These are phyloP conservation scores for Chrysopogon serrulatus DNA, from an alignment of 176 grass and related monocot species.

Conservation along the genomic window DNA sequence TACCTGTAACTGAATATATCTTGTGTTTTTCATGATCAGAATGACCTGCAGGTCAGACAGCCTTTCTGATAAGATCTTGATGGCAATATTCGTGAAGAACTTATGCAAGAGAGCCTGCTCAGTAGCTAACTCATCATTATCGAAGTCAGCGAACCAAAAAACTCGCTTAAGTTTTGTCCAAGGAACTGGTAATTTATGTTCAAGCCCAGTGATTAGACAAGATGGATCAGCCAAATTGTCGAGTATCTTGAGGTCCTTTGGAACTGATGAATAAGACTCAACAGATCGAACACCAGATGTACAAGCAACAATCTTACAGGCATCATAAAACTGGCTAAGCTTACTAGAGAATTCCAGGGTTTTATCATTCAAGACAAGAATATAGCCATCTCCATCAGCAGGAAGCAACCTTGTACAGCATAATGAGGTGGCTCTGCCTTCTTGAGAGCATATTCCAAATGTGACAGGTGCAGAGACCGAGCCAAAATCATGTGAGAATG, in stretches of 20 bases:
- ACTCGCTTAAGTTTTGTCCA: conserved; percentile 59
- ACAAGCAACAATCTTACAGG: conserved; percentile 63
- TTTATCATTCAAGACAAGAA: conserved; percentile 78
- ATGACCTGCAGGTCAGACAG: conserved; percentile 53
- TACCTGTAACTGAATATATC: conserved; percentile 71
- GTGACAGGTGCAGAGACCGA: conserved; percentile 18
- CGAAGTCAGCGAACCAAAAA: conserved; percentile 69
- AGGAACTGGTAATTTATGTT: conserved; percentile 35
- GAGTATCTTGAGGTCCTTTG: conserved; percentile 51
- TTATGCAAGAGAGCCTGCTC: conserved; percentile 45
- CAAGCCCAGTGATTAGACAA: conserved; percentile 37
- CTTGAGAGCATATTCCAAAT: conserved; percentile 54
- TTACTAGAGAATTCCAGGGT: conserved; percentile 51
- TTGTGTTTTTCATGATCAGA: conserved; percentile 79
- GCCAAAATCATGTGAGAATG: conserved; percentile 54
- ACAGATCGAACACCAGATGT: conserved; percentile 31
- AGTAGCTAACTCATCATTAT: conserved; percentile 20
- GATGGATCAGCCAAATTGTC: conserved; percentile 47
- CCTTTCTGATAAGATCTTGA: conserved; percentile 58
- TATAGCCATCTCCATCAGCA: conserved; percentile 34
- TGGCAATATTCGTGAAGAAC: conserved; percentile 59
- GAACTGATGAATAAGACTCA: conserved; percentile 30
- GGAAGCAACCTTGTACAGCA: conserved; percentile 36
- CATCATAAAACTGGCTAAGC: conserved; percentile 51
- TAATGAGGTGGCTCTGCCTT: conserved; percentile 36